Evolutionary conservation across 371 early-diverging fungal species (phyloP).

Genomic region (Apophysomyces sp.): DNA sequence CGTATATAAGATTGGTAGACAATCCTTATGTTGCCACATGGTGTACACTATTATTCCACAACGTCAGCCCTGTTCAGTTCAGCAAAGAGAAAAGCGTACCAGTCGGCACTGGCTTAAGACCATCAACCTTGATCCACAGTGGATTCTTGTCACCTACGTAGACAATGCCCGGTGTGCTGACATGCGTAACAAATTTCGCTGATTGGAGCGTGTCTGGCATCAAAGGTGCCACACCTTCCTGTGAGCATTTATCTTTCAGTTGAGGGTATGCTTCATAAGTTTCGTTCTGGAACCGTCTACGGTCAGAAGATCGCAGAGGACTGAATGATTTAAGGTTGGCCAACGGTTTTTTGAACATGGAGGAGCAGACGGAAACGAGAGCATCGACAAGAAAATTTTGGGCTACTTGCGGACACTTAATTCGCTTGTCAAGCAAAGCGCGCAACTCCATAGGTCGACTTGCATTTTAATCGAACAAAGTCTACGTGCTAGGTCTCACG

Average conservation of each 20-base stretch:
- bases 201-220: conserved; percentile 58
- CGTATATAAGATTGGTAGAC: conserved; percentile 63
- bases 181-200: conserved; percentile 63
- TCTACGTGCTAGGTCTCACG: too few species aligned
- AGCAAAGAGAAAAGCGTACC: conserved; percentile 18
- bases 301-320: conserved; percentile 60
- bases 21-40: conserved; percentile 59
- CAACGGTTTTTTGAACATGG: conserved; percentile 65
- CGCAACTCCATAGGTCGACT: too few species aligned
- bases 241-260: conserved; percentile 21
- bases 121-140: conserved; percentile 58
- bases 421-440: too few species aligned
- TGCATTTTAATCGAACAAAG: too few species aligned
- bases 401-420: too few species aligned
- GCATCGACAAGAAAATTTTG: too few species aligned
- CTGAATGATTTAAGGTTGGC: conserved; percentile 58
- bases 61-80: neutral
- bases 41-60: conserved; percentile 56
- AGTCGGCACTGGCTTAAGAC: conserved; percentile 35
- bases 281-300: conserved; percentile 57
- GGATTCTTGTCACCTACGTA: conserved; percentile 57
- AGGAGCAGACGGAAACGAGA: too few species aligned
- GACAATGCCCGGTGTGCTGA: conserved; percentile 59
- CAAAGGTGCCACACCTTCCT: conserved; percentile 36
- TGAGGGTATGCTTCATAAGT: conserved; percentile 51